phyloP scores from a whole-genome alignment of 1,284 basidiomycete species.

The Volvariella surrecta region DNA sequence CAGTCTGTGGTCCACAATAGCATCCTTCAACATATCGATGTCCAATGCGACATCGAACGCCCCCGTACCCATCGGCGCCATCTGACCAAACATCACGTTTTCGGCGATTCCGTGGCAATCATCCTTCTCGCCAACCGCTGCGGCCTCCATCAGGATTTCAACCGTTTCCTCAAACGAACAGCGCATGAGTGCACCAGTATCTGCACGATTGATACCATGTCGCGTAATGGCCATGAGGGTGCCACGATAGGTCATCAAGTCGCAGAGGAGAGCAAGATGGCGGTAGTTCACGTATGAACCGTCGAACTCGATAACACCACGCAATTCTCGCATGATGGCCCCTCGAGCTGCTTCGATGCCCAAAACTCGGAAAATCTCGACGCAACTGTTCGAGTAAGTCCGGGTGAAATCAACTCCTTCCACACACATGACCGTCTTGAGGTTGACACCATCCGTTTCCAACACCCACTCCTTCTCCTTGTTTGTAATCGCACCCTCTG shows the following conservation, averaged over 20 bases:
- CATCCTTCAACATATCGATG: constrained; percentile 98
- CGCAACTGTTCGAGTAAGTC: constrained; percentile 96
- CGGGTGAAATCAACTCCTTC: constrained; percentile 91
- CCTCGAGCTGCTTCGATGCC: constrained; percentile 97
- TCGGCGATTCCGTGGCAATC: constrained; percentile 98
- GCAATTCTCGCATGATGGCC: constrained; percentile 89
- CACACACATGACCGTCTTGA: constrained; percentile 91
- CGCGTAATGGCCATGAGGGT: constrained; percentile 98
- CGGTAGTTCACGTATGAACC: constrained; percentile 99
- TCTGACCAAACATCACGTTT: constrained; percentile 97
- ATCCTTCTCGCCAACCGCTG: constrained; percentile 95
- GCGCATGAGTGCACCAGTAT: constrained; percentile 94
- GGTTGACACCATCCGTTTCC: constrained; percentile 95
- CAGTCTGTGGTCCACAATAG: constrained; percentile 93
- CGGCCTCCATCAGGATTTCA: constrained; percentile 98
- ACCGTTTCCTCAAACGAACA: constrained; percentile 99
- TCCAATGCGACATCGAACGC: constrained; percentile 95
- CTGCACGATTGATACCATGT: constrained; percentile 97
- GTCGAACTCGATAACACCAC: constrained; percentile 96
- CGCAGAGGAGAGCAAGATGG: constrained; percentile 91
- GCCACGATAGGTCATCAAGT: constrained; percentile 98
- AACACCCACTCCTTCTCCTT: constrained; percentile 88
- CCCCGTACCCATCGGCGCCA: constrained; percentile 97
- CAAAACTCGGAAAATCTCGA: constrained; percentile 93
- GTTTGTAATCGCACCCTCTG: constrained; percentile 56